Conservation (phyloP, 83 land plant species). For the Picea engelmannii region DNA sequence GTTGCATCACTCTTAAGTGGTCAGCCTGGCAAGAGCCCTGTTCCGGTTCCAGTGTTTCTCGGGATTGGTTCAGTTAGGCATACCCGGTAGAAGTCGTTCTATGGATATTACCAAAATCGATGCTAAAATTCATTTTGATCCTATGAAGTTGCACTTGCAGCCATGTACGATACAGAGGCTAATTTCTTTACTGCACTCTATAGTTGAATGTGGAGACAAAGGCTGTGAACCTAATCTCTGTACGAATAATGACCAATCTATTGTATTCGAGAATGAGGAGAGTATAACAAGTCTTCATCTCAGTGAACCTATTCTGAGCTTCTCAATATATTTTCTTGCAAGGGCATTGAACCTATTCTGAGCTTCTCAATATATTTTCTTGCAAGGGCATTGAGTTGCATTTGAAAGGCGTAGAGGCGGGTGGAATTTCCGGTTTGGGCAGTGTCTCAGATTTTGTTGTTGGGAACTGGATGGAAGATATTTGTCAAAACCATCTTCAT, state of each 20-base stretch:
- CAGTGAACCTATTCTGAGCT: slow-evolving; percentile 70
- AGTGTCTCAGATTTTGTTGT: slow-evolving; percentile 70
- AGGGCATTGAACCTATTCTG: slow-evolving; percentile 96
- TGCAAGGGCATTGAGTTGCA: slow-evolving; percentile 97
- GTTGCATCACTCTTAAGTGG: slow-evolving; percentile 16
- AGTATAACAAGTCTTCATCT: background rate
- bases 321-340: slow-evolving; percentile 89
- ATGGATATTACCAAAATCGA: slow-evolving; percentile 68
- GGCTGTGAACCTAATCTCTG: background rate
- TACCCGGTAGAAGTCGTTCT: slow-evolving; percentile 82
- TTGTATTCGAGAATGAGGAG: background rate
- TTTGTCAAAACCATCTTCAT: slow-evolving; percentile 84
- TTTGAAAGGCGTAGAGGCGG: slow-evolving; percentile 76
- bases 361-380: slow-evolving; percentile 84
- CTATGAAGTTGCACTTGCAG: slow-evolving; percentile 35
- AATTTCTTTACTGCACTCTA: slow-evolving; percentile 29
- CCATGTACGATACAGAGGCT: slow-evolving; percentile 48
- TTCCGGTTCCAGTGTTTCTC: slow-evolving; percentile 36
- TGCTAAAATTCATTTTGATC: slow-evolving; percentile 60
- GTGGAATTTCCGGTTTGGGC: slow-evolving; percentile 86
- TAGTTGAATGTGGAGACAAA: slow-evolving; percentile 8
- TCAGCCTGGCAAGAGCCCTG: slow-evolving; percentile 12
- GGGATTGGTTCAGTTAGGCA: slow-evolving; percentile 66
- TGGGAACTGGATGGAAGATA: slow-evolving; percentile 97
- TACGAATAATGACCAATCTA: background rate